Conservation (phyloP, 2,329 filamentous ascomycete genomes). For the Fusarium oxysporum region DNA sequence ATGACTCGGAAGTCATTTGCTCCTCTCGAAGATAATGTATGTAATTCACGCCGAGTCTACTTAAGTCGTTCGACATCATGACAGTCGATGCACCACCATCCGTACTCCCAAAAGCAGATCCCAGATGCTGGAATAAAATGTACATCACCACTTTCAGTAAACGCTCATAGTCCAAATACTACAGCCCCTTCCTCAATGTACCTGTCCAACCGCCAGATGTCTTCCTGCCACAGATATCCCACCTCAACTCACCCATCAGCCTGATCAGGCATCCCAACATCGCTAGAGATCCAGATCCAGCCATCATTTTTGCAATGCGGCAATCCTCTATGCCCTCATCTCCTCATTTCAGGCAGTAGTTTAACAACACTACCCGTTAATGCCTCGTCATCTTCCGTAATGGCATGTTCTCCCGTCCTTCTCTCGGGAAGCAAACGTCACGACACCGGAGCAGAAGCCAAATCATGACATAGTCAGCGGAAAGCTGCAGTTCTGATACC, state of each 20-base stretch:
- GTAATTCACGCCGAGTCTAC: neutral
- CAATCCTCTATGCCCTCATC: rapidly evolving
- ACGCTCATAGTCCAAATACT: rapidly evolving
- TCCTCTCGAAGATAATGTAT: too few relatives aligned
- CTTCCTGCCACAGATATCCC: too few relatives aligned
- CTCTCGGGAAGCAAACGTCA: neutral
- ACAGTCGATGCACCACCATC: neutral
- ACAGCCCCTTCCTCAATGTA: neutral
- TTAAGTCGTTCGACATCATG: neutral
- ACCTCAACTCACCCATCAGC: neutral
- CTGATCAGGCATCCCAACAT: neutral
- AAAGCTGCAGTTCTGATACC: neutral
- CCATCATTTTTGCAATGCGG: rapidly evolving
- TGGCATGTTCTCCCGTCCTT: neutral
- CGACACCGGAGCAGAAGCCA: neutral
- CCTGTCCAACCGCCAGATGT: neutral
- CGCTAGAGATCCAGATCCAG: neutral
- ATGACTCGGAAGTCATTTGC: neutral
- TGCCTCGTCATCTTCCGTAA: neutral
- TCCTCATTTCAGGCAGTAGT: too few relatives aligned
- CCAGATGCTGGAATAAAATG: neutral
- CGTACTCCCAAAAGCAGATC: rapidly evolving
- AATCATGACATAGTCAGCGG: neutral
- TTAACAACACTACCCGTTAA: neutral
- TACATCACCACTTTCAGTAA: neutral